Evolutionary conservation across 1,284 basidiomycete species (phyloP), one percentile per base, ranked within the genome.

Genomic region (Leccinum fuscescens): DNA sequence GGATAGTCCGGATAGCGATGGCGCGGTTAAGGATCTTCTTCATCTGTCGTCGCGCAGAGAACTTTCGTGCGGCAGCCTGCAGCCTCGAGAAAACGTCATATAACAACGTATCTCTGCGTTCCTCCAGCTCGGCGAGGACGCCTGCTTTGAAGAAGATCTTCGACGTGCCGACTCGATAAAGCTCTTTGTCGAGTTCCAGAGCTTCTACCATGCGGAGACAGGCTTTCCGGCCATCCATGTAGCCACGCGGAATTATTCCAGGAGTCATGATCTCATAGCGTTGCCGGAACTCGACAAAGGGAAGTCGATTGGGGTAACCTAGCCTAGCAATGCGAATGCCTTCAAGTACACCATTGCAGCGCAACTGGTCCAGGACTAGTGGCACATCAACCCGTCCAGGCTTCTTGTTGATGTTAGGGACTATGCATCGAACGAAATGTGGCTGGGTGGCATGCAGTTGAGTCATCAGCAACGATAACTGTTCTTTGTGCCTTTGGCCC

Each of bases 101-200:
- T 15, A 99, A 78, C 27, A 94, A 79, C 8, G 84, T 81, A 74
- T 99, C 97, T 17, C 97, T 80, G 20, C 93, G 84, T 70, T 98
- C 97, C 76, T 99, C 97, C 31, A 99, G 84, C 69, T 98, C 96
- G n/a, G 97, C 97, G 9, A 99, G 83, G 2, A 98, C 94, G 5
- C 96, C 96, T 1, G 97, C 96, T 74, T 98, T 99, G 87, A 99
- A 99, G 79, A 99, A 99, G 66, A 98, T 93, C 80, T 99, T 99
- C 50, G 94, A 97, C 0, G 93, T 93, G 7, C 97, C 97, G 63
- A 99, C 93, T 69, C 91, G 92, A 82, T 90, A 98, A 24, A 89
- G 84, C 1, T 85, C 80, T 58, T 89, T 86, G 73, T 98, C 94
- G 20, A 99, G 84, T 58, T 96, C 92, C 44, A 99, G 81, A 4